These are phyloP conservation scores for Arabidopsis lyrata DNA, from an alignment of 441 rosid genomes.

Conservation along the genomic window DNA sequence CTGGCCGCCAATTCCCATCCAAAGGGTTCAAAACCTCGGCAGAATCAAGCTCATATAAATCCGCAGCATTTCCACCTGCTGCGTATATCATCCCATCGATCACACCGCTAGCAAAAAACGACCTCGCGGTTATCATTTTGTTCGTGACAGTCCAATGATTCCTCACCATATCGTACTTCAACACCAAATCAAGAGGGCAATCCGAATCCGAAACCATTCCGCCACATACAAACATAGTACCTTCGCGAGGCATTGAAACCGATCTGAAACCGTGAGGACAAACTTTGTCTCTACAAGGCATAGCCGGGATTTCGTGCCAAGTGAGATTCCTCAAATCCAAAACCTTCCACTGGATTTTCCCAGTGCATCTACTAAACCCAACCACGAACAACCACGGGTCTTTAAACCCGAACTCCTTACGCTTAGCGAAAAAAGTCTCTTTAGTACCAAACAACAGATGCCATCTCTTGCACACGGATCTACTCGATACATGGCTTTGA, in stretches of 20 bases:
- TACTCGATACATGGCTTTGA: slow-evolving; percentile 66
- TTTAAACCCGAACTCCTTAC: slow-evolving; percentile 74
- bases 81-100: slow-evolving; percentile 79
- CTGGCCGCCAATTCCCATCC: slow-evolving; percentile 66
- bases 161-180: slow-evolving; percentile 80
- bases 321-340: slow-evolving; percentile 71
- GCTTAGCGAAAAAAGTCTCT: slow-evolving; percentile 70
- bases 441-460: slow-evolving; percentile 68
- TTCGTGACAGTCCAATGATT: slow-evolving; percentile 83
- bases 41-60: slow-evolving; percentile 75
- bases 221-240: slow-evolving; percentile 82
- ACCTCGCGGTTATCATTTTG: slow-evolving; percentile 76
- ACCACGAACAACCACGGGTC: slow-evolving; percentile 91
- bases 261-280: slow-evolving; percentile 87
- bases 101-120: slow-evolving; percentile 81
- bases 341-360: slow-evolving; percentile 87
- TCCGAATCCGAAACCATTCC: slow-evolving; percentile 86
- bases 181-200: slow-evolving; percentile 80
- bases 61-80: slow-evolving; percentile 84
- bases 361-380: slow-evolving; percentile 77
- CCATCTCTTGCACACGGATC: slow-evolving; percentile 86
- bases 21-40: slow-evolving; percentile 82
- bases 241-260: slow-evolving; percentile 65
- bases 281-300: slow-evolving; percentile 89
- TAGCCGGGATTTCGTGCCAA: slow-evolving; percentile 86